Evolutionary conservation across 257 asterid species (phyloP).

Genomic region (Echium plantagineum): DNA sequence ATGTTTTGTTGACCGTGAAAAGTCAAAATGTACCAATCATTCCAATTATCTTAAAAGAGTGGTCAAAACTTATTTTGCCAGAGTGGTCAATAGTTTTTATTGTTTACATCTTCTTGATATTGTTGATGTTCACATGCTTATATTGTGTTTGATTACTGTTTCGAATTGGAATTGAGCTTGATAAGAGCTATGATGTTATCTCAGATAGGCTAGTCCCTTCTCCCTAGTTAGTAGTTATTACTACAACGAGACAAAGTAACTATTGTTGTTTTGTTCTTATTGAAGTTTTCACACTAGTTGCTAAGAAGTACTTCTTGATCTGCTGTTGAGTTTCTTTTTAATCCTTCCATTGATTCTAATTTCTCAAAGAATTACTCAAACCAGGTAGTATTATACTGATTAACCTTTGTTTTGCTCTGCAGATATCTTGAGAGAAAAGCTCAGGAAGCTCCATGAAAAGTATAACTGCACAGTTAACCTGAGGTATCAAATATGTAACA

Average conservation of each 20-base stretch:
- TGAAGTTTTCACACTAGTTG: neutral
- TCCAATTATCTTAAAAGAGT: too few relatives aligned
- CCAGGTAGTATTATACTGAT: neutral
- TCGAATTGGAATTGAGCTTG: conserved; percentile 18
- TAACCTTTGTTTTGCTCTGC: conserved; percentile 3
- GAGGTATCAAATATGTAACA: too few relatives aligned
- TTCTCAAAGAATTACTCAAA: too few relatives aligned
- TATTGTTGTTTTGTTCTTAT: neutral
- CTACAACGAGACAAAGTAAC: neutral
- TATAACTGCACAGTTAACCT: conserved; percentile 5
- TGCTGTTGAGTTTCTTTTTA: neutral
- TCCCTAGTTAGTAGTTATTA: too few relatives aligned
- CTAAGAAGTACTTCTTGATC: neutral
- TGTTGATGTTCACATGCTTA: too few relatives aligned
- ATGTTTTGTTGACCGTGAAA: too few relatives aligned
- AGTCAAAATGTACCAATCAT: too few relatives aligned
- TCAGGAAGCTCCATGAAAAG: conserved; percentile 23
- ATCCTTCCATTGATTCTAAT: neutral
- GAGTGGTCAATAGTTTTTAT: too few relatives aligned
- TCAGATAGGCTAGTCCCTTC: conserved; percentile 27
- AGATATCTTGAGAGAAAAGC: conserved; percentile 34
- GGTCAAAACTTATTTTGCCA: too few relatives aligned
- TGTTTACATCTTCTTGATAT: too few relatives aligned
- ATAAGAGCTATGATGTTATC: conserved; percentile 27
- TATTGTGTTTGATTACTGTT: too few relatives aligned